Evolutionary conservation across 257 asterid species (phyloP).

Genomic region (Penstemon newberryi): DNA sequence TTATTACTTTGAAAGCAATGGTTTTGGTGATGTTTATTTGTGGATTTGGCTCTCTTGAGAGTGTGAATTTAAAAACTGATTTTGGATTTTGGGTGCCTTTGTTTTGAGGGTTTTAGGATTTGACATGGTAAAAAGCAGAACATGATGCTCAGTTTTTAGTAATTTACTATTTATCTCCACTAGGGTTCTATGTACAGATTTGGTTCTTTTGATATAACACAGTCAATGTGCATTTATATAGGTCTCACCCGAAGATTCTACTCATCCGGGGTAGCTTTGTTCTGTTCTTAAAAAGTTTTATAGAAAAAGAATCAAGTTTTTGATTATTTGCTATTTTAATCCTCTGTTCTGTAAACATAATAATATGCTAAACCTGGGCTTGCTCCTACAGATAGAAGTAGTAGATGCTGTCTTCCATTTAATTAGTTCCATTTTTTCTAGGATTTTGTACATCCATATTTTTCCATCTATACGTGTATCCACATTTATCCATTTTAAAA

Average conservation of each 20-base stretch:
- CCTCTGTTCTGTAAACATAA: not conserved
- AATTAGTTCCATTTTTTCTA: not conserved
- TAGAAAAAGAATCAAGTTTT: not conserved
- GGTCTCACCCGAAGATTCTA: slow-evolving; percentile 8
- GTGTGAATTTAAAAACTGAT: not conserved
- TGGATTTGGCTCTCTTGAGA: slow-evolving; percentile 5
- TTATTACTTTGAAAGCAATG: not conserved
- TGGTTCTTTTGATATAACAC: not conserved
- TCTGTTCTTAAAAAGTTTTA: not conserved
- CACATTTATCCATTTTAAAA: not conserved
- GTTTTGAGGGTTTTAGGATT: not conserved
- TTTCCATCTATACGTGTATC: slow-evolving; percentile 1
- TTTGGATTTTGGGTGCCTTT: not conserved
- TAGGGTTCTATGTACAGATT: not conserved
- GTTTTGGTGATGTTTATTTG: not conserved
- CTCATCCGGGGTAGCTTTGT: slow-evolving; percentile 1
- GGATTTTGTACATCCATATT: not conserved
- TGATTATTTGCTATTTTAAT: not conserved
- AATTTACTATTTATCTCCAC: not conserved
- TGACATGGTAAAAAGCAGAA: not conserved
- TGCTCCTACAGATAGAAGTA: not conserved
- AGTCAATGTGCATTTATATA: not conserved
- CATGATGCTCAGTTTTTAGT: not conserved
- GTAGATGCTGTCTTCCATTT: not conserved
- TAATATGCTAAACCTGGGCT: slow-evolving; percentile 1